Evolutionary conservation across 2,329 filamentous ascomycete species (phyloP).

Genomic region (Pyrenochaeta sp.): DNA sequence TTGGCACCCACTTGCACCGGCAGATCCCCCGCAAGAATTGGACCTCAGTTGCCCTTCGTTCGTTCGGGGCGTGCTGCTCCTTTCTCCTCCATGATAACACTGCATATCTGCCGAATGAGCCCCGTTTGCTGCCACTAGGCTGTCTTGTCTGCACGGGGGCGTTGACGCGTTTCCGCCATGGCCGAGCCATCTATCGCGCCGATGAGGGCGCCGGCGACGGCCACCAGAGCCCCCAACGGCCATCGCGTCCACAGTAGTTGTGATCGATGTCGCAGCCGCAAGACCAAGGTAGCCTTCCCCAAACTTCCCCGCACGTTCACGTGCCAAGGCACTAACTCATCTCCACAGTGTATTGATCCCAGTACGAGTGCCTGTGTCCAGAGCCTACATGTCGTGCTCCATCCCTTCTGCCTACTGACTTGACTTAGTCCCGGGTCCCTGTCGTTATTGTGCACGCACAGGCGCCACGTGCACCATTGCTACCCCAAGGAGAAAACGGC

Average conservation of each 20-base stretch:
- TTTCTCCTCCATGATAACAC: constrained; percentile 16
- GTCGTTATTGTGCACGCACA: constrained; percentile 48
- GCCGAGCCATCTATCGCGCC: constrained; percentile 31
- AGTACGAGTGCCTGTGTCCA: constrained; percentile 30
- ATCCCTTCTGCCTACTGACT: no score
- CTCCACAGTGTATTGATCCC: constrained; percentile 48
- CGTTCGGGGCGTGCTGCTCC: constrained; percentile 16
- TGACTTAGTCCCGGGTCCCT: constrained; percentile 45
- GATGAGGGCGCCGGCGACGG: constrained; percentile 18
- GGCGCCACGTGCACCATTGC: constrained; percentile 45
- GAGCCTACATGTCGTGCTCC: no score
- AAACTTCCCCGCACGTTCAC: constrained; percentile 1
- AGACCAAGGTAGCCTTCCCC: constrained; percentile 47
- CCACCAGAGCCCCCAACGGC: constrained; percentile 33
- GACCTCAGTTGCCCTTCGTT: constrained; percentile 13
- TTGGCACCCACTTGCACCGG: constrained; percentile 9
- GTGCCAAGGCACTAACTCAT: constrained; percentile 36
- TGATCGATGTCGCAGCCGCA: constrained; percentile 47
- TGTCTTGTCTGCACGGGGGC: constrained; percentile 8
- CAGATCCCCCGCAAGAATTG: constrained; percentile 20
- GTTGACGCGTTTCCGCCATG: constrained; percentile 31
- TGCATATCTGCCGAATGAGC: constrained; percentile 29
- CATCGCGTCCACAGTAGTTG: constrained; percentile 48
- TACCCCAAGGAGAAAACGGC: constrained; percentile 45
- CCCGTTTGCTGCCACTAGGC: constrained; percentile 14